Evolutionary conservation across 2,329 filamentous ascomycete genomes (phyloP).

Genomic region (Colletotrichum costaricense): DNA sequence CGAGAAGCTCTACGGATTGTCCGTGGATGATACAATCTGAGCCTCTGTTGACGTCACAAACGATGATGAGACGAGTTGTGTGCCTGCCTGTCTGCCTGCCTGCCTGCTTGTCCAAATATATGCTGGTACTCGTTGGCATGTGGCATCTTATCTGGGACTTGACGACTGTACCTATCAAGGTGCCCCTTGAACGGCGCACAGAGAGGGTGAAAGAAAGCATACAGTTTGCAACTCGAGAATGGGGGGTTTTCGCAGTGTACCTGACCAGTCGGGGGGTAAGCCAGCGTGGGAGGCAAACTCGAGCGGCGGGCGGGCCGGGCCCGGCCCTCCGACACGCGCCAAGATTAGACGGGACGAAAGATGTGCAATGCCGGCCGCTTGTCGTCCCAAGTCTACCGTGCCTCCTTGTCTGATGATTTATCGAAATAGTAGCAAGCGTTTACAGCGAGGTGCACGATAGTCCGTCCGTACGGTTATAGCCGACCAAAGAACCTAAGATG

Average conservation of each 20-base stretch:
- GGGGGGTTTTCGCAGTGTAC: no score
- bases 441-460: neutral
- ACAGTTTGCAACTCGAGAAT: no score
- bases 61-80: neutral
- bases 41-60: constrained; percentile 19
- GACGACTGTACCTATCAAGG: neutral
- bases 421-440: neutral
- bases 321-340: constrained; percentile 27
- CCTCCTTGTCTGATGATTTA: neutral
- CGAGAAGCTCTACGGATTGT: neutral
- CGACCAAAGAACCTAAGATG: neutral
- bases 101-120: neutral
- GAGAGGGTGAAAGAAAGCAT: no score
- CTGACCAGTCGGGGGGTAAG: no score
- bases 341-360: constrained; percentile 25
- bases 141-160: neutral
- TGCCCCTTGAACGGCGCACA: no score
- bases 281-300: neutral
- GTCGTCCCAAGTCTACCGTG: constrained; percentile 22
- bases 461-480: neutral
- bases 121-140: neutral
- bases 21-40: constrained; percentile 22
- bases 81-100: no score
- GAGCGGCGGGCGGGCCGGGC: constrained; percentile 22
- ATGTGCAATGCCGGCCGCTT: constrained; percentile 15